These are phyloP conservation scores for Echria macrotheca DNA, from an alignment of 495 filamentous ascomycete species.

Conservation along the genomic window DNA sequence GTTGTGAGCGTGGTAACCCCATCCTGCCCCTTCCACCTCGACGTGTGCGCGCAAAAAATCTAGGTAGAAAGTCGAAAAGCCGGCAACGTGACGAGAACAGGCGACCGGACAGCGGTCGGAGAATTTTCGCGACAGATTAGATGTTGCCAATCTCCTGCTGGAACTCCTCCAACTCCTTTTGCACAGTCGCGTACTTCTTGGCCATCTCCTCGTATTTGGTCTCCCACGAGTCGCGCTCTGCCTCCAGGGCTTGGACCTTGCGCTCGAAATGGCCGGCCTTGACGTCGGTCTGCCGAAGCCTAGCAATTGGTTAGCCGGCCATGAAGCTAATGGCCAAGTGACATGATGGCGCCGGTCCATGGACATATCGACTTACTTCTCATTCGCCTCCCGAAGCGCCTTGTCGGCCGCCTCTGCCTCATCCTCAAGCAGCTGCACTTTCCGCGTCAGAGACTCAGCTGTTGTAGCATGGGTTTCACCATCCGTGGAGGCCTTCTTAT, in stretches of 20 bases:
- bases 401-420: constrained; percentile 94
- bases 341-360: not conserved
- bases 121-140: constrained; percentile 39
- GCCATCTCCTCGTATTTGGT: constrained; percentile 92
- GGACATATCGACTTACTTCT: constrained; percentile 68
- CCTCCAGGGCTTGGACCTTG: constrained; percentile 95
- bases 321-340: too few species aligned
- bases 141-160: constrained; percentile 85
- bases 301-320: constrained; percentile 29
- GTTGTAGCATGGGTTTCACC: constrained; percentile 70
- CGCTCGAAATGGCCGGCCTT: constrained; percentile 99
- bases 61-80: constrained; percentile 7
- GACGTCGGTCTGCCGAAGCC: constrained; percentile 96
- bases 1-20: not conserved
- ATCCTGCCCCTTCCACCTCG: not conserved
- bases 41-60: constrained; percentile 7
- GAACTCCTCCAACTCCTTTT: constrained; percentile 91
- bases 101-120: constrained; percentile 8
- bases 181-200: constrained; percentile 74
- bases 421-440: constrained; percentile 92
- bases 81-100: constrained; percentile 5
- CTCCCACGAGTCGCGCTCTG: constrained; percentile 86
- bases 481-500: constrained; percentile 71
- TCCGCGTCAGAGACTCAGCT: constrained; percentile 83
- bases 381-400: constrained; percentile 91